A percentile compares a stretch with the other conserved stretches of the same genome.
Conservation (phyloP, 768 basidiomycete genomes). For the Lactifluus pinguis region DNA sequence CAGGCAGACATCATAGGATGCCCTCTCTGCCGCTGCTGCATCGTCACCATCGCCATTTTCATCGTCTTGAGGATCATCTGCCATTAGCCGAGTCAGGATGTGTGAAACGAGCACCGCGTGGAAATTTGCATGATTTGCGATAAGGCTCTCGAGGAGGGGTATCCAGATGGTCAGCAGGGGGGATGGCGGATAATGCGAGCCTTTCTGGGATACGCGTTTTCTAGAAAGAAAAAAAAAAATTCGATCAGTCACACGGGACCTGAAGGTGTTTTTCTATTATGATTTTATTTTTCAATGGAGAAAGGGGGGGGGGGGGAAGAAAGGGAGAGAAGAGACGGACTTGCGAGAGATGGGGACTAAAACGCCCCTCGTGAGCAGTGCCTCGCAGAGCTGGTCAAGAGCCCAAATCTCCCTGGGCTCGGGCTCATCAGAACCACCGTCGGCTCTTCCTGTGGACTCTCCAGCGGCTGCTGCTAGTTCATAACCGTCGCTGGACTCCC, state of each 20-base stretch:
- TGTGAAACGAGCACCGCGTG: conserved; percentile 38
- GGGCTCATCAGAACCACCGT: conserved; percentile 27
- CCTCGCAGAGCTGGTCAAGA: conserved; percentile 56
- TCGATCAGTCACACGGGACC: neutral
- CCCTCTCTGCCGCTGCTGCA: conserved; percentile 22
- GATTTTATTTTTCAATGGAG: too few species aligned
- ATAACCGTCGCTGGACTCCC: conserved; percentile 27
- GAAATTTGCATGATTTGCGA: conserved; percentile 47
- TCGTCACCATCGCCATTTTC: neutral
- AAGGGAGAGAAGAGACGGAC: conserved; percentile 33
- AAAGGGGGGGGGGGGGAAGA: neutral
- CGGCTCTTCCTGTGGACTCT: conserved; percentile 13
- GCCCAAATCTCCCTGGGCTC: conserved; percentile 59
- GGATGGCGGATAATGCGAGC: conserved; percentile 42
- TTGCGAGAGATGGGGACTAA: conserved; percentile 80
- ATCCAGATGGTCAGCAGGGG: conserved; percentile 54
- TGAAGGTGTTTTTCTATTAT: neutral
- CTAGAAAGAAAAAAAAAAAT: conserved; percentile 27
- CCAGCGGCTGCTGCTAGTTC: neutral
- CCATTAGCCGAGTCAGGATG: conserved; percentile 33
- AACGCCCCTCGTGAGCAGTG: conserved; percentile 57
- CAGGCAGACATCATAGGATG: conserved; percentile 47
- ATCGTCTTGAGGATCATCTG: conserved; percentile 7
- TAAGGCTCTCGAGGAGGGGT: conserved; percentile 51
- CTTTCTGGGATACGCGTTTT: conserved; percentile 41